Evolutionary conservation across 768 basidiomycete genomes (phyloP).

Genomic region (Mrakia hoshinonis): DNA sequence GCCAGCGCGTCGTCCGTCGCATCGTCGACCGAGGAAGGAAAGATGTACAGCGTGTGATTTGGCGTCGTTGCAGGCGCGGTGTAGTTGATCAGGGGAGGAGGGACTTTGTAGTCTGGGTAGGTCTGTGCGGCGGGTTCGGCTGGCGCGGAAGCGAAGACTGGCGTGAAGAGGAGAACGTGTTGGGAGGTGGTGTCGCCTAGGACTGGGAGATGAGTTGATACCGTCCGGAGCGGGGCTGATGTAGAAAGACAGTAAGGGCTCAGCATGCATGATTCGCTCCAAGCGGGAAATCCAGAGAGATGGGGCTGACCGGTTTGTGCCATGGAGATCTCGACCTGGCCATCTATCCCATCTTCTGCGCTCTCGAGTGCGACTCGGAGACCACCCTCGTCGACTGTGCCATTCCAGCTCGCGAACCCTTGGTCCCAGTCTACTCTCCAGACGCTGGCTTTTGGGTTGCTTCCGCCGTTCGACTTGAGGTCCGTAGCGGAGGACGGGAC

Average conservation of each 20-base stretch:
- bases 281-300: background rate
- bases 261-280: background rate
- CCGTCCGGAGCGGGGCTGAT: background rate
- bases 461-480: background rate
- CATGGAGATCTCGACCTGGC: slow-evolving; percentile 36
- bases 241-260: background rate
- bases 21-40: slow-evolving; percentile 32
- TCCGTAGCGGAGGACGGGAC: background rate
- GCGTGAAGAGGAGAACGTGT: slow-evolving; percentile 38
- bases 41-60: slow-evolving; percentile 34
- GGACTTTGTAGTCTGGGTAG: slow-evolving; percentile 42
- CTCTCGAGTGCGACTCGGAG: background rate
- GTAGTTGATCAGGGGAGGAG: slow-evolving; percentile 26
- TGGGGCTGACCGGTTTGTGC: slow-evolving; percentile 33
- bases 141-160: slow-evolving; percentile 31
- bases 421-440: slow-evolving; percentile 7
- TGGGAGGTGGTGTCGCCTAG: slow-evolving; percentile 39
- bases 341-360: background rate
- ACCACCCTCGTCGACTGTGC: background rate
- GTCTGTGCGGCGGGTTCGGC: slow-evolving; percentile 31
- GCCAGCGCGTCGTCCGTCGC: slow-evolving; percentile 33
- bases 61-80: slow-evolving; percentile 18
- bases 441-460: background rate
- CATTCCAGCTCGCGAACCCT: slow-evolving; percentile 26
- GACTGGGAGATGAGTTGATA: slow-evolving; percentile 31